phyloP scores from a whole-genome alignment of 1,139 yeast species.

The Kodamaea alishanica region DNA sequence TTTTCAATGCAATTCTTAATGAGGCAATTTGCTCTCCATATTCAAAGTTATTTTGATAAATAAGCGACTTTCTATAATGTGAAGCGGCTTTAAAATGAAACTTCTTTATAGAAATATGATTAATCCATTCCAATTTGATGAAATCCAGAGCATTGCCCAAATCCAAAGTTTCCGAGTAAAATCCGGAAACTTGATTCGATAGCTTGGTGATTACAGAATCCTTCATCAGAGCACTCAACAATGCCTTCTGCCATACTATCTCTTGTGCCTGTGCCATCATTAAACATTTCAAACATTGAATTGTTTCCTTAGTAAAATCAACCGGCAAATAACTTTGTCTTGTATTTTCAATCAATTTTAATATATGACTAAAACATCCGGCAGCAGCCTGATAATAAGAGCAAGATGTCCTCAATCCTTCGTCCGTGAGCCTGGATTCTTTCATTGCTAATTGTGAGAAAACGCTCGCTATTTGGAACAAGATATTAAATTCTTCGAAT shows the following conservation, averaged over 20 bases:
- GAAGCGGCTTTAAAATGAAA: conserved; percentile 71
- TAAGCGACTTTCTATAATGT: conserved; percentile 55
- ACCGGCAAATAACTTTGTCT: conserved; percentile 10
- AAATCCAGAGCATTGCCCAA: conserved; percentile 47
- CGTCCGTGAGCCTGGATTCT: conserved; percentile 44
- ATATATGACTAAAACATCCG: conserved; percentile 54
- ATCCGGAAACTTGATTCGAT: conserved; percentile 58
- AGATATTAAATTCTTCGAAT: conserved; percentile 59
- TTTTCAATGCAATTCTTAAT: conserved; percentile 36
- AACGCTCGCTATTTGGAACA: conserved; percentile 66
- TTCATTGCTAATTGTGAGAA: conserved; percentile 54
- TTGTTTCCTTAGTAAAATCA: conserved; percentile 28
- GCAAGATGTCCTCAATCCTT: conserved; percentile 62
- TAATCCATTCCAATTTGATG: conserved; percentile 61
- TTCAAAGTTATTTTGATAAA: conserved; percentile 44
- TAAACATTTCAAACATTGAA: conserved; percentile 32
- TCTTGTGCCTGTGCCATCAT: conserved; percentile 89
- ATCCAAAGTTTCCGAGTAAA: conserved; percentile 47
- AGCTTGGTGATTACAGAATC: conserved; percentile 62
- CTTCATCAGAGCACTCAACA: conserved; percentile 46
- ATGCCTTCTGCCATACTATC: conserved; percentile 74
- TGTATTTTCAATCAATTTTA: conserved; percentile 10
- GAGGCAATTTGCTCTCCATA: conserved; percentile 73
- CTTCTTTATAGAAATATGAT: conserved; percentile 55
- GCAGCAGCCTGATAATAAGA: conserved; percentile 67